Base-by-base conservation (phyloP, 345 rosid species). In the Citropsis articulata region DNA sequence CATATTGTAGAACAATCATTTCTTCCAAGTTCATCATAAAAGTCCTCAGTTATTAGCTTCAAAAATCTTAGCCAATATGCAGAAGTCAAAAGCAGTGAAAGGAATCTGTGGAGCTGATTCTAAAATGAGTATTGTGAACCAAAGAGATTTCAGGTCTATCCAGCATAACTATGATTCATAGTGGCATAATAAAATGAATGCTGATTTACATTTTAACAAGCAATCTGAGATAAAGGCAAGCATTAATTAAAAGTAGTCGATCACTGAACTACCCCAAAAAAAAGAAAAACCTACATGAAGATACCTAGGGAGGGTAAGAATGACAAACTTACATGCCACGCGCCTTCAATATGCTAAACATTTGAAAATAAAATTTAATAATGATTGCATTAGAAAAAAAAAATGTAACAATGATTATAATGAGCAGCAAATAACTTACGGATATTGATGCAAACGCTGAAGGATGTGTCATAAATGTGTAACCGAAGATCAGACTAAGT, bases 401-500 rank as follows among this genome's bases (percentile, higher is more conserved):
- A 45, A 45, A 45, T 45, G 50, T 45, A 45, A 45, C 5, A 45
- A 45, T 45, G 18, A 45, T 45, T 45, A 45, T 45, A 45, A 45
- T 13, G 18, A 45, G 50, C 50, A 45, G 50, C 50, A 27, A 31
- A 9, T n/a, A 78, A 83, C 98, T 87, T 85, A 95, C 99, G 3
- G 98, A 88, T 59, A 92, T 30, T 9, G 98, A 92, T 31, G 91
- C 96, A 89, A 86, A 92, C 21, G 91, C 85, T 1, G 98, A 93
- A 84, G 98, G 97, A 75, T 91, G 90, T 13, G 89, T 66, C 60
- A 79, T 86, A 12, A 81, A 62, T 35, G 93, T 82, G 66, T 91
- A 93, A 68, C 99, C 99, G 24, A 89, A 95, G 21, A 93, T 90
- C 83, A 93, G 78, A 84, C 86, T 95, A 68, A 95, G 81, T 81